Evolutionary conservation across 176 grass and related monocot species (phyloP), one percentile per base, ranked within the genome.

Genomic region (Aegilops longissima): DNA sequence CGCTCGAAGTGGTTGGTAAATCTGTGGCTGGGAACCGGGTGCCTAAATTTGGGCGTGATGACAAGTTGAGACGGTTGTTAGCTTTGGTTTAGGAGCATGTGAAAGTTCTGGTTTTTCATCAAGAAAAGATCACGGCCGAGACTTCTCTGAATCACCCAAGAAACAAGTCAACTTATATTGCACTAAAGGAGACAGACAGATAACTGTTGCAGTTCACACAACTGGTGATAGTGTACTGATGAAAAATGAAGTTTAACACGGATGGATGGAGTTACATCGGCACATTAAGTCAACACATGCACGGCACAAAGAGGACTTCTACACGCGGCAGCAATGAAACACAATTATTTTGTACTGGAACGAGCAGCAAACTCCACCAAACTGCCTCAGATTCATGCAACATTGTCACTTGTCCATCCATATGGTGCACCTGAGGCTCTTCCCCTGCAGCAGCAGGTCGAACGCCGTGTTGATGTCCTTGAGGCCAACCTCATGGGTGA

Each of bases 381-480:
- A 14, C 24, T 76, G 61, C 52, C 61, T 12, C 35, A 36, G 35
- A 1, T 36, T 36, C 35, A 36, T 1, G 35, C 1, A 49, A 12
- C 70, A 45, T 9, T 65, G 23, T 93, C 89, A 93, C 80, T 85
- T 92, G 38, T 94, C 91, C 93, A 98, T 95, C 96, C 93, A 98
- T 71, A 98, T 91, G 72, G 86, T 92, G 73, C 96, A 98, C 72
- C 96, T 91, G 45, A 98, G 77, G 77, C 92, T 94, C 73, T 98
- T 95, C 69, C 96, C 92, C 74, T 91, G 83, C 4, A 90, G 36
- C 39, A 98, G 90, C 33, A 98, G 86, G 83, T 98, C 93, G 82
- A 98, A 98, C 9, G 92, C 96, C 40, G 87, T 82, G 56, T 98
- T 98, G 74, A 98, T 98, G 36, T 98, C 93, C 5, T 92, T 59